Percentiles rank a stretch among this genome's conserved stretches.
These are phyloP conservation scores for Phytophthora pini DNA, from an alignment of 352 stramenopile genomes.

Conservation along the genomic window DNA sequence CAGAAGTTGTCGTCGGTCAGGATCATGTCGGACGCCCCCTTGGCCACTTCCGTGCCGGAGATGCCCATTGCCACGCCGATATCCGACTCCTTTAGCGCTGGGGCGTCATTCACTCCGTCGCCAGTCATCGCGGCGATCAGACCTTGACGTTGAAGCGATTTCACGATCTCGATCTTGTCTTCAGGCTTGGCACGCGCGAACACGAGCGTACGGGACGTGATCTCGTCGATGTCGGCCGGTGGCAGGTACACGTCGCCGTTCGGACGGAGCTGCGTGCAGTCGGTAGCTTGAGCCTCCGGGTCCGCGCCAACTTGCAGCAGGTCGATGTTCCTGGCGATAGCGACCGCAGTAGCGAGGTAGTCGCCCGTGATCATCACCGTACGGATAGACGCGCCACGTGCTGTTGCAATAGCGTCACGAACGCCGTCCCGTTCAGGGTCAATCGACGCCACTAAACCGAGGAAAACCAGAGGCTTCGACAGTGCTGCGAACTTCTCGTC, in stretches of 20 bases:
- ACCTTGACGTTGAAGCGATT: conserved; percentile 92
- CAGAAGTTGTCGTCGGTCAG: conserved; percentile 98
- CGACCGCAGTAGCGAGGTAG: conserved; percentile 94
- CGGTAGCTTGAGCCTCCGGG: conserved; percentile 61
- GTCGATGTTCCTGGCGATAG: conserved; percentile 94
- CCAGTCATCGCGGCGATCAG: conserved; percentile 96
- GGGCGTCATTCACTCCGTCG: conserved; percentile 98
- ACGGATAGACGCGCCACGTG: conserved; percentile 56
- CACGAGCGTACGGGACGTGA: conserved; percentile 84
- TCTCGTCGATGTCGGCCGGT: conserved; percentile 87
- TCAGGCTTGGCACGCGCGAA: conserved; percentile 96
- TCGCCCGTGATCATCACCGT: conserved; percentile 96
- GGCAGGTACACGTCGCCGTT: conserved; percentile 61
- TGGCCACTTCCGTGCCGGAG: conserved; percentile 97
- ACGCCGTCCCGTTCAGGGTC: conserved; percentile 77
- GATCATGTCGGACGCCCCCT: conserved; percentile 98
- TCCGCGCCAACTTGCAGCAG: conserved; percentile 86
- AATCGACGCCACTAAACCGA: conserved; percentile 94
- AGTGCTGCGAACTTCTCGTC: conserved; percentile 75
- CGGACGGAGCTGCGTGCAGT: conserved; percentile 73
- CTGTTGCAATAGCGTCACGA: conserved; percentile 52
- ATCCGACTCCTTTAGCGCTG: conserved; percentile 95
- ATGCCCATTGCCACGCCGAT: conserved; percentile 98
- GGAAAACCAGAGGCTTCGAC: conserved; percentile 87
- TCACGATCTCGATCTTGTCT: conserved; percentile 97